Evolutionary conservation across 306 rosid species (phyloP).

Genomic region (Gastrolobium bilobum): DNA sequence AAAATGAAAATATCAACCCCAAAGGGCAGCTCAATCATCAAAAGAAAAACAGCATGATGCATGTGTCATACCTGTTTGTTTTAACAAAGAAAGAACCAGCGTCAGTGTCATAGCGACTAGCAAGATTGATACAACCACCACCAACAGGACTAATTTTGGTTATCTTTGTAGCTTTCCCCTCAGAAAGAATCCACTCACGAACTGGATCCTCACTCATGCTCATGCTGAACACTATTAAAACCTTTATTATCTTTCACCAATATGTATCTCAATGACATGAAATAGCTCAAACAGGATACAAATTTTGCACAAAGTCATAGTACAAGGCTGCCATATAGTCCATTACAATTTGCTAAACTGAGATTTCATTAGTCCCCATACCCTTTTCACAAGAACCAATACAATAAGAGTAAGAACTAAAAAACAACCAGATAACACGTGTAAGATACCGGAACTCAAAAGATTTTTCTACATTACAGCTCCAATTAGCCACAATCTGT

Average conservation of each 20-base stretch:
- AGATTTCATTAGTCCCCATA: neutral
- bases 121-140: conserved; percentile 92
- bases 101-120: conserved; percentile 85
- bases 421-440: neutral
- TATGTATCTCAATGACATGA: neutral
- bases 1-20: conserved; percentile 12
- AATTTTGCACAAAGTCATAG: conserved; percentile 17
- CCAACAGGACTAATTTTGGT: conserved; percentile 83
- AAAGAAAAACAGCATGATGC: neutral
- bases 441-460: neutral
- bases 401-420: neutral
- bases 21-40: conserved; percentile 6
- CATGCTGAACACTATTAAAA: conserved; percentile 71
- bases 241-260: conserved; percentile 15
- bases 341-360: neutral
- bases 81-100: conserved; percentile 90
- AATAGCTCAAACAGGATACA: conserved; percentile 29
- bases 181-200: conserved; percentile 87
- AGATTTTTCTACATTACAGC: neutral
- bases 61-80: conserved; percentile 77
- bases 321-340: conserved; percentile 10
- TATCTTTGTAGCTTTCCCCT: conserved; percentile 84
- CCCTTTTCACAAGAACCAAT: conserved; percentile 2
- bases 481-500: neutral
- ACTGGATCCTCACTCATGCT: conserved; percentile 85